These are phyloP conservation scores for Lipomyces lipofer DNA, from an alignment of 805 yeast species.

Conservation along the genomic window DNA sequence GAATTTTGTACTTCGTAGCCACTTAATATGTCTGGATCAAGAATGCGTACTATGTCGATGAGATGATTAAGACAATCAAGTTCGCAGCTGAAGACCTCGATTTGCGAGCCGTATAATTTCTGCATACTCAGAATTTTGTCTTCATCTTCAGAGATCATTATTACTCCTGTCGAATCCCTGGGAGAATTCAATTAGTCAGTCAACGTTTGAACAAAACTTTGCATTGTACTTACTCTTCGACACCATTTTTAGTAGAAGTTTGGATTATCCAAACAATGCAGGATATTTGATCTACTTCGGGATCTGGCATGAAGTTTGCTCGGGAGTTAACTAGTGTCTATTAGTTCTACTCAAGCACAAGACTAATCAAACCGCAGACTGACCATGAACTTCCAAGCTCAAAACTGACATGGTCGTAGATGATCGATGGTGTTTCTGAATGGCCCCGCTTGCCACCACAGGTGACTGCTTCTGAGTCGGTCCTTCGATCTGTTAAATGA, in stretches of 20 bases:
- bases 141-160: slow-evolving; percentile 37
- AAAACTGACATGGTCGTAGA: slow-evolving; percentile 53
- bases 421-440: background rate
- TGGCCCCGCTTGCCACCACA: slow-evolving; percentile 37
- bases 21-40: slow-evolving; percentile 85
- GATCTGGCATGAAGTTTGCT: slow-evolving; percentile 60
- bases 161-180: slow-evolving; percentile 30
- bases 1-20: slow-evolving; percentile 79
- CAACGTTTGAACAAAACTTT: no score
- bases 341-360: no score
- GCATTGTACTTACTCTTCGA: slow-evolving; percentile 16
- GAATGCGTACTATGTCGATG: slow-evolving; percentile 53
- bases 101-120: slow-evolving; percentile 38
- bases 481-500: slow-evolving; percentile 27
- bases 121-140: background rate
- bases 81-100: slow-evolving; percentile 55
- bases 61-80: slow-evolving; percentile 57
- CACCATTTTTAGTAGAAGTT: slow-evolving; percentile 6
- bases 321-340: slow-evolving; percentile 55
- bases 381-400: slow-evolving; percentile 63
- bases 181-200: no score
- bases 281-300: slow-evolving; percentile 56
- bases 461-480: slow-evolving; percentile 22
- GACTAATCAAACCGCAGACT: no score
- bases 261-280: slow-evolving; percentile 63